These are phyloP conservation scores for Sphaceloma murrayae DNA, from an alignment of 2,329 filamentous ascomycete species.

Conservation along the genomic window DNA sequence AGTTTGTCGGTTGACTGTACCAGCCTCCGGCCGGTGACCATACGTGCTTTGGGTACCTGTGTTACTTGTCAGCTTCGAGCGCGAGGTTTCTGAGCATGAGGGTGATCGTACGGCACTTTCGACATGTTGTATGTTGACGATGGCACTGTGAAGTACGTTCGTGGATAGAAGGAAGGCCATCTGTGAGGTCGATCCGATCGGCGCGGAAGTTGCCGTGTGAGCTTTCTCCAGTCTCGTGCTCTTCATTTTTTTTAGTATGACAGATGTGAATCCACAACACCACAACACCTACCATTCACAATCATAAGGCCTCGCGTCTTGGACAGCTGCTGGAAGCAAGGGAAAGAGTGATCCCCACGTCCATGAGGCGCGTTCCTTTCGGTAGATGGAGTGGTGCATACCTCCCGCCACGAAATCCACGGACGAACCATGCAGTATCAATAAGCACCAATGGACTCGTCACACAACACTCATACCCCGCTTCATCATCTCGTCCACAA, in stretches of 20 bases:
- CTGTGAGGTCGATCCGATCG: slow-evolving; percentile 11
- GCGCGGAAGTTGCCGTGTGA: slow-evolving; percentile 9
- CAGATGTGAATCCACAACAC: background rate
- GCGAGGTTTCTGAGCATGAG: background rate
- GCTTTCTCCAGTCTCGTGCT: slow-evolving; percentile 12
- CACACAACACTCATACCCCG: no score
- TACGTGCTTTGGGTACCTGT: slow-evolving; percentile 94
- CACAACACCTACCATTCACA: no score
- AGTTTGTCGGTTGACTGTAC: slow-evolving; percentile 92
- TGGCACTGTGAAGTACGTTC: slow-evolving; percentile 22
- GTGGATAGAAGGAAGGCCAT: slow-evolving; percentile 15
- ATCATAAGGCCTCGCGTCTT: no score
- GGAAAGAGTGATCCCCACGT: slow-evolving; percentile 3
- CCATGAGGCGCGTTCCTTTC: slow-evolving; percentile 43
- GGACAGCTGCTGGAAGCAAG: background rate
- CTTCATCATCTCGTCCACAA: no score
- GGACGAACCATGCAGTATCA: slow-evolving; percentile 19
- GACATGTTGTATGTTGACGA: slow-evolving; percentile 21
- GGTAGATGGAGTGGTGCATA: slow-evolving; percentile 52
- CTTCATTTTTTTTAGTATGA: slow-evolving; percentile 7
- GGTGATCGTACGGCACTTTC: slow-evolving; percentile 18
- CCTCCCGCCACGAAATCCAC: slow-evolving; percentile 43
- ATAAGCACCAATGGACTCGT: no score
- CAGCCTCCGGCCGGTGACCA: slow-evolving; percentile 98
- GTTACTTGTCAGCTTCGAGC: slow-evolving; percentile 17